Base-by-base conservation (phyloP, 2,329 filamentous ascomycete genomes). In the Gliomastix tumulicola region DNA sequence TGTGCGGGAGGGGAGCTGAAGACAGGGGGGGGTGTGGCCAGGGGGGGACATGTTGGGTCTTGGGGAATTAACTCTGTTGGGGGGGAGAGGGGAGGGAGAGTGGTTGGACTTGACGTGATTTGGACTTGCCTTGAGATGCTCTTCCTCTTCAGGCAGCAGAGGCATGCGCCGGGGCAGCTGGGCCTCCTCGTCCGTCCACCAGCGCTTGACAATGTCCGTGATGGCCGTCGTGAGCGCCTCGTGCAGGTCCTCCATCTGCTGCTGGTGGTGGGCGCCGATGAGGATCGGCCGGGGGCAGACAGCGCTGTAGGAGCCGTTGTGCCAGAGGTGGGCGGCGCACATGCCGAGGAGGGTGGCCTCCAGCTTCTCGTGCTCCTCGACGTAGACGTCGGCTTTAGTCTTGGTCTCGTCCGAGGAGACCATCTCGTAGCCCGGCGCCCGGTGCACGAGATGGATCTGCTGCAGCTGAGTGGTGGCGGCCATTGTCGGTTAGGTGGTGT, bases 141-240 rank as follows among this genome's bases (percentile, higher is more conserved):
- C 44, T 21, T 60, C 50, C 23, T 60, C 58, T 5, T 50, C 42
- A 1, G 19, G 31, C 3, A 54, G 51, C 1, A 62, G 31, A 1
- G 59, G 59, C 58, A 62, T 62, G 4, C 56, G 49, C 30, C 44
- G 37, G 0, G 53, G 50, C 32, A 62, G 53, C 2, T 37, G 22
- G 2, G 59, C 56, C 1, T 51, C 43, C 6, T 15, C 5, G 19
- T 62, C 59, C 4, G 34, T 43, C 60, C 60, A 66, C 62, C 62
- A 66, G 5, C 60, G 50, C 21, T 49, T 39, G 11, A 66, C 57
- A 37, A 65, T 58, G 32, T 62, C 51, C 3, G 41, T 43, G 10
- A 65, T 41, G 6, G 61, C 57, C 3, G 35, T 21, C 3, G 51
- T 53, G 20, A 65, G 36, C 3, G 55, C 50, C 8, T 51, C 45